Conservation (phyloP, 768 basidiomycete genomes). For the Daedalea quercina region DNA sequence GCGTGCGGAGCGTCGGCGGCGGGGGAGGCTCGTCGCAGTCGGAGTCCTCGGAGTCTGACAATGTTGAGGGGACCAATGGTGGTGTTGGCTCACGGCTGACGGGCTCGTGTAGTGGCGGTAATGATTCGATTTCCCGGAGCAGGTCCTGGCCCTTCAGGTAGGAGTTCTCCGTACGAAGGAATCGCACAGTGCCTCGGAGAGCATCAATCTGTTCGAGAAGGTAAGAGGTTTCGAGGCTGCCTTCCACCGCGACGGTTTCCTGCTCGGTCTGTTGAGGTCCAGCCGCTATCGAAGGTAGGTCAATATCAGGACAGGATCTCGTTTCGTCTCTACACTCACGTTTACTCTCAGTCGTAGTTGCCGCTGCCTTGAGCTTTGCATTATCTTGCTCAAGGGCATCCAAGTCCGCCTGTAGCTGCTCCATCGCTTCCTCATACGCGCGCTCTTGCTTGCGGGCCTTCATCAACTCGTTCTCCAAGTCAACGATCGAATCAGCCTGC, state of each 20-base stretch:
- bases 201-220: slow-evolving; percentile 90
- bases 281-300: slow-evolving; percentile 27
- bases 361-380: slow-evolving; percentile 66
- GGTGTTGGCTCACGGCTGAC: slow-evolving; percentile 51
- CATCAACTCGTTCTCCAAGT: slow-evolving; percentile 73
- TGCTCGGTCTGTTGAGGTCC: slow-evolving; percentile 46
- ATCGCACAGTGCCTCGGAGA: slow-evolving; percentile 85
- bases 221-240: slow-evolving; percentile 81
- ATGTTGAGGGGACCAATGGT: slow-evolving; percentile 54
- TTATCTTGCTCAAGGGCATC: slow-evolving; percentile 87
- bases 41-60: slow-evolving; percentile 60
- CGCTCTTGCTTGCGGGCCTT: slow-evolving; percentile 86
- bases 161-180: slow-evolving; percentile 89
- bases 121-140: slow-evolving; percentile 68
- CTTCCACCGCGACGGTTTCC: slow-evolving; percentile 65
- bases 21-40: slow-evolving; percentile 39
- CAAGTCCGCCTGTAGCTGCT: slow-evolving; percentile 84
- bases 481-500: slow-evolving; percentile 76
- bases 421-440: slow-evolving; percentile 89
- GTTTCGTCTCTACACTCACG: slow-evolving; percentile 33
- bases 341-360: slow-evolving; percentile 64
- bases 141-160: slow-evolving; percentile 92
- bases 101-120: slow-evolving; percentile 58
- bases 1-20: slow-evolving; percentile 52
- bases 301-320: slow-evolving; percentile 1